Conservation (phyloP, 2,329 filamentous ascomycete species). For the Pseudogymnoascus pannorum region DNA sequence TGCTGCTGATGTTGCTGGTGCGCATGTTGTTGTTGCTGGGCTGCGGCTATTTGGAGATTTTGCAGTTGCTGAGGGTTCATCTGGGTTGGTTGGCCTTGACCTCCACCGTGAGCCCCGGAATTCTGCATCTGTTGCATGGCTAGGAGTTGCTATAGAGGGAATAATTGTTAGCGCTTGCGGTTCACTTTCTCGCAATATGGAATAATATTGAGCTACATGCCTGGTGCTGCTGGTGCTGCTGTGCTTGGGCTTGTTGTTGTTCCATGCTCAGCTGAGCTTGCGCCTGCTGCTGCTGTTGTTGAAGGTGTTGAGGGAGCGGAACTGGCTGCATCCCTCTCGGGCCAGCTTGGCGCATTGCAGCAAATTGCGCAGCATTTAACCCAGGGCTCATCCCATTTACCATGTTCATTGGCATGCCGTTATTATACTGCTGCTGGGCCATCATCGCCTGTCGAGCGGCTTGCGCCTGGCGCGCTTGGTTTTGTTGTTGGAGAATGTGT, state of each 20-base stretch:
- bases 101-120: constrained; percentile 36
- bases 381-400: constrained; percentile 45
- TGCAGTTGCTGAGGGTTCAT: constrained; percentile 43
- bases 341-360: constrained; percentile 39
- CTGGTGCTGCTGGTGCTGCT: constrained; percentile 26
- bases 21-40: constrained; percentile 37
- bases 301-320: constrained; percentile 38
- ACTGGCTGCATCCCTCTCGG: constrained; percentile 36
- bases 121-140: constrained; percentile 40
- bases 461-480: constrained; percentile 31
- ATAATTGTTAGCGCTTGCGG: background rate
- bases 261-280: constrained; percentile 31
- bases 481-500: constrained; percentile 48
- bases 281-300: constrained; percentile 29
- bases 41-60: constrained; percentile 33
- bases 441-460: constrained; percentile 45
- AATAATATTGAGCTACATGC: background rate
- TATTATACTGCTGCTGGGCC: constrained; percentile 40
- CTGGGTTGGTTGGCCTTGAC: constrained; percentile 40
- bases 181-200: background rate
- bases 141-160: constrained; percentile 32
- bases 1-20: constrained; percentile 40
- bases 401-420: constrained; percentile 45
- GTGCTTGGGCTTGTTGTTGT: constrained; percentile 33
- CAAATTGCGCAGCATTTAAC: constrained; percentile 45